Conservation (phyloP, 768 basidiomycete genomes). For the Boletus patriciae region DNA sequence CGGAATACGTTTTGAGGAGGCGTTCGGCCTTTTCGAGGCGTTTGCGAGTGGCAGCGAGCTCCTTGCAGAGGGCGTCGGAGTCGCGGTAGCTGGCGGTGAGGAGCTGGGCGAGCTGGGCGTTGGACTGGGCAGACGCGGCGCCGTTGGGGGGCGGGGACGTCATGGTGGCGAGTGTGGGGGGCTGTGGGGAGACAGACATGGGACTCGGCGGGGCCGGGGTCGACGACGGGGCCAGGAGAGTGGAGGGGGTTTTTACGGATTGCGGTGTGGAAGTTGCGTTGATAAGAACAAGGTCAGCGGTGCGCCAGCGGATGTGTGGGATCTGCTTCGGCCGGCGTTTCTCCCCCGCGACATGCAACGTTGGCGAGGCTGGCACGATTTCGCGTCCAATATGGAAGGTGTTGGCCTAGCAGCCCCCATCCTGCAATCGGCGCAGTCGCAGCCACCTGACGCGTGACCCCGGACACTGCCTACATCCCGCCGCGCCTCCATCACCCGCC, state of each 20-base stretch:
- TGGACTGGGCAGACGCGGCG: slow-evolving; percentile 30
- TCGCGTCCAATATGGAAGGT: slow-evolving; percentile 12
- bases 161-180: background rate
- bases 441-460: slow-evolving; percentile 16
- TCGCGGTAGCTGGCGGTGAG: slow-evolving; percentile 56
- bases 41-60: slow-evolving; percentile 42
- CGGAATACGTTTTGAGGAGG: slow-evolving; percentile 33
- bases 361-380: slow-evolving; percentile 29
- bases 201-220: no score
- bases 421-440: slow-evolving; percentile 21
- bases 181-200: slow-evolving; percentile 25
- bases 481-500: slow-evolving; percentile 22
- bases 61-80: slow-evolving; percentile 48
- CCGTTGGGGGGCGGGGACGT: slow-evolving; percentile 21
- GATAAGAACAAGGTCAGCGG: slow-evolving; percentile 24
- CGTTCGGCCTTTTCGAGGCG: slow-evolving; percentile 59
- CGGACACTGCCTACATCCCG: slow-evolving; percentile 21
- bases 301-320: slow-evolving; percentile 17
- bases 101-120: slow-evolving; percentile 57
- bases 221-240: no score
- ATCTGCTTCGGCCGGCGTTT: slow-evolving; percentile 27
- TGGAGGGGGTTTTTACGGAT: background rate
- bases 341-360: slow-evolving; percentile 30
- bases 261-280: background rate
- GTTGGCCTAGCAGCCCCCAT: background rate